A percentile compares a stretch with the other conserved stretches of the same genome.
Evolutionary conservation across 2,329 filamentous ascomycete genomes (phyloP).

Genomic region (Niveomyces coronatus): DNA sequence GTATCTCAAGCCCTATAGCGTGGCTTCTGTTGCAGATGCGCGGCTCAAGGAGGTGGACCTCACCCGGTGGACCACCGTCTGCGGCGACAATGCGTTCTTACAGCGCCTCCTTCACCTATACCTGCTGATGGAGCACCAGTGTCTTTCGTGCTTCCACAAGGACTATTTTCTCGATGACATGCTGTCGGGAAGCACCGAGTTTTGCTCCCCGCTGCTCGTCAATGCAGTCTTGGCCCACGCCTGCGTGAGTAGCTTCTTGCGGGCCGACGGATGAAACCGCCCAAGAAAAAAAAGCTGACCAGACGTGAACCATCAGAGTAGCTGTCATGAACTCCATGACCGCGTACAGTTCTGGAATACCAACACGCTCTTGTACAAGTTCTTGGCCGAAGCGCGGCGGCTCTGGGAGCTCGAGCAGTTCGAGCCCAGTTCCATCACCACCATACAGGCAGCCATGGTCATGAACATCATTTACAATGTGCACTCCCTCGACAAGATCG

Average conservation of each 20-base stretch:
- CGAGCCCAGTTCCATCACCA: constrained; percentile 17
- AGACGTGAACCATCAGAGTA: not conserved
- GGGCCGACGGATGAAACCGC: too few relatives aligned
- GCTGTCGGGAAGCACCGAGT: constrained; percentile 16
- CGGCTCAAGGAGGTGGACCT: constrained; percentile 18
- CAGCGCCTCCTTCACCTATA: constrained; percentile 17
- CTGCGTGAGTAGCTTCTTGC: constrained; percentile 18
- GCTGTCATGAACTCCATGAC: not conserved
- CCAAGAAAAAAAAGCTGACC: constrained; percentile 6
- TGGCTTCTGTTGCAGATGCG: constrained; percentile 20
- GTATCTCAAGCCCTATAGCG: constrained; percentile 23
- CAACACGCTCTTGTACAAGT: constrained; percentile 22
- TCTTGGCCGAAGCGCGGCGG: constrained; percentile 25
- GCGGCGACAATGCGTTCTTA: constrained; percentile 21
- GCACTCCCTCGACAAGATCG: constrained; percentile 25
- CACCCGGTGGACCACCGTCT: constrained; percentile 25
- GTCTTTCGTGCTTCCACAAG: constrained; percentile 23
- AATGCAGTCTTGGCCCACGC: constrained; percentile 23
- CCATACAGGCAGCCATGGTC: constrained; percentile 24
- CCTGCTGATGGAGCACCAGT: constrained; percentile 22
- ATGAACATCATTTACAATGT: constrained; percentile 19
- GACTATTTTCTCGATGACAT: constrained; percentile 27
- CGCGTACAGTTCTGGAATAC: constrained; percentile 23
- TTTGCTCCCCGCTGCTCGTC: constrained; percentile 26
- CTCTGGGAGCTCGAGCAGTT: constrained; percentile 23